Evolutionary conservation across 2,329 filamentous ascomycete genomes (phyloP).

Genomic region (Beauveria sp.): DNA sequence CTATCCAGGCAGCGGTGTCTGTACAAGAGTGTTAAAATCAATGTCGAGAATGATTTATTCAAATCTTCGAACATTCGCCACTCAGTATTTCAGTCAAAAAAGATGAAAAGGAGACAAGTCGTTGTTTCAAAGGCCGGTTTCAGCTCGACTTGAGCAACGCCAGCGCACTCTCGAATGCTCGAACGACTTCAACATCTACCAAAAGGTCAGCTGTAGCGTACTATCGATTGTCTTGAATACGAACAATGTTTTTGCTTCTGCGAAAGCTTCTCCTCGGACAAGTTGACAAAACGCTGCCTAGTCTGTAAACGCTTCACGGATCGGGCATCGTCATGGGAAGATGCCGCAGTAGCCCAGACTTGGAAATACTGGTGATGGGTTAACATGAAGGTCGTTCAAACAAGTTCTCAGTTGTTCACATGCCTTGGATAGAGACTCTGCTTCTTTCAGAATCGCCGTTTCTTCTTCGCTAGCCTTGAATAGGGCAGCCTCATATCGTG

Average conservation of each 20-base stretch:
- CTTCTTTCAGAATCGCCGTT: constrained; percentile 57
- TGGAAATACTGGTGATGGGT: constrained; percentile 58
- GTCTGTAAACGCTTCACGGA: constrained; percentile 76
- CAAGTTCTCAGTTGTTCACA: constrained; percentile 9
- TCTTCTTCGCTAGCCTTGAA: constrained; percentile 56
- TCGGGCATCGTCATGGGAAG: constrained; percentile 65
- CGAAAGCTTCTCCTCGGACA: constrained; percentile 63
- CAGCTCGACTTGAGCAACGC: constrained; percentile 40
- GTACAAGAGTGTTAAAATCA: not conserved
- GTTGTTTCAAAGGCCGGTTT: not conserved
- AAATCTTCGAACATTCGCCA: too few relatives aligned
- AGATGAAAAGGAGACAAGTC: not conserved
- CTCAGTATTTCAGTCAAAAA: not conserved
- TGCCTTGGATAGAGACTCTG: constrained; percentile 59
- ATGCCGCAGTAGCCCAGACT: constrained; percentile 68
- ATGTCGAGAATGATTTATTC: not conserved
- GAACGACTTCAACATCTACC: constrained; percentile 46
- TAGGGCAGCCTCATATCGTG: constrained; percentile 60
- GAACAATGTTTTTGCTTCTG: constrained; percentile 75
- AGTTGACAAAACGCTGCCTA: constrained; percentile 65
- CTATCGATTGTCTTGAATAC: constrained; percentile 21
- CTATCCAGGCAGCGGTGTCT: not conserved
- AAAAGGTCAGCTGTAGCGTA: not conserved
- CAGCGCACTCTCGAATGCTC: constrained; percentile 55
- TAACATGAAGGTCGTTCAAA: not conserved